phyloP scores from a whole-genome alignment of 345 rosid species.

The Jatropha curcas region DNA sequence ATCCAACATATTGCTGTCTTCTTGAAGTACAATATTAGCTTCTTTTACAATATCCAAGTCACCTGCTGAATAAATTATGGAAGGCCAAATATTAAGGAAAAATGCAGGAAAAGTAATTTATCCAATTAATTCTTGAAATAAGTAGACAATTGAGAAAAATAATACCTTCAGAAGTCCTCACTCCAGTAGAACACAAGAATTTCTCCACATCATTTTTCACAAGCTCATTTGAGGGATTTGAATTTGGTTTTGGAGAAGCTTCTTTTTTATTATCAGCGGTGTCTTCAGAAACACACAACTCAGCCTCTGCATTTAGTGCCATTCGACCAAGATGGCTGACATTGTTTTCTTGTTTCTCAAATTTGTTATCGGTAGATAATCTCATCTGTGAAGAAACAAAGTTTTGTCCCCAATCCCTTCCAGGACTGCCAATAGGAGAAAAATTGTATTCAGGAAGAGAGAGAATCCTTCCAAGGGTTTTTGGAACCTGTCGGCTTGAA shows the following conservation, averaged over 20 bases:
- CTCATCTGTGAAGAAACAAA: slow-evolving; percentile 52
- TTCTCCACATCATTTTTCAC: slow-evolving; percentile 36
- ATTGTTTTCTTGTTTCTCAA: slow-evolving; percentile 42
- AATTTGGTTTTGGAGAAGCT: slow-evolving; percentile 16
- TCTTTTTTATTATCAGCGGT: slow-evolving; percentile 21
- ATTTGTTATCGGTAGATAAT: slow-evolving; percentile 40
- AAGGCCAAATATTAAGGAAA: not conserved
- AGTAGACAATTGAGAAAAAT: slow-evolving; percentile 11
- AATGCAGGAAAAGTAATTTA: not conserved
- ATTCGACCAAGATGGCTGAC: slow-evolving; percentile 32
- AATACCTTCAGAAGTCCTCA: slow-evolving; percentile 50
- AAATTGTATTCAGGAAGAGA: slow-evolving; percentile 67
- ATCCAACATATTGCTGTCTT: slow-evolving; percentile 31
- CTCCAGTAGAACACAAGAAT: slow-evolving; percentile 17
- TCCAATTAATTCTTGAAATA: slow-evolving; percentile 12
- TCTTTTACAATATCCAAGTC: slow-evolving; percentile 30
- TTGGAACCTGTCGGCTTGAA: slow-evolving; percentile 50
- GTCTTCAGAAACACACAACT: slow-evolving; percentile 36
- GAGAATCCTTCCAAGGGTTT: slow-evolving; percentile 78
- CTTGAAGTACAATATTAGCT: slow-evolving; percentile 34
- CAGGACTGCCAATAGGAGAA: slow-evolving; percentile 75
- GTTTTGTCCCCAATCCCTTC: slow-evolving; percentile 50
- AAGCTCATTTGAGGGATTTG: slow-evolving; percentile 26
- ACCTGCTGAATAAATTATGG: slow-evolving; percentile 32
- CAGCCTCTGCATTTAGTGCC: slow-evolving; percentile 23